phyloP scores from a whole-genome alignment of 495 filamentous ascomycete genomes.

The Articulospora tetracladia region DNA sequence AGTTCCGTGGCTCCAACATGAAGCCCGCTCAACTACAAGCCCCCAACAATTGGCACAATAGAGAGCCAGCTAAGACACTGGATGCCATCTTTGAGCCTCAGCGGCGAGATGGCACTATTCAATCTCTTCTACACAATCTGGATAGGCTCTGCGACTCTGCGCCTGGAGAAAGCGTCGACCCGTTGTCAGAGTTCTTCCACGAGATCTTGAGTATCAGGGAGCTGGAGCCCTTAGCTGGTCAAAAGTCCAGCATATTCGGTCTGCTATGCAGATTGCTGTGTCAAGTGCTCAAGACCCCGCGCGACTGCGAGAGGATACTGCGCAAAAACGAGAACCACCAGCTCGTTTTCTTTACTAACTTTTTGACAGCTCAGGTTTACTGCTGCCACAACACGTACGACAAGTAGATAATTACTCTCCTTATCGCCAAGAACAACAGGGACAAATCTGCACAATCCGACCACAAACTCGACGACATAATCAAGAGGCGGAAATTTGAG shows the following conservation, averaged over 20 bases:
- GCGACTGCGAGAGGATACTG: constrained; percentile 12
- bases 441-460: not conserved
- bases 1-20: not conserved
- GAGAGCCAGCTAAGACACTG: not conserved
- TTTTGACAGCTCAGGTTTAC: constrained; percentile 21
- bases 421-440: not conserved
- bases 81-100: not conserved
- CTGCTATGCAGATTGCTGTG: constrained; percentile 12
- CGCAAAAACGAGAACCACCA: constrained; percentile 3
- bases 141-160: not conserved
- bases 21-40: not conserved
- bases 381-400: constrained; percentile 18
- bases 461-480: constrained; percentile 1
- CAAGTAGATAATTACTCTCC: not conserved
- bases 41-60: not conserved
- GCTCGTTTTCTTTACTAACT: constrained; percentile 25
- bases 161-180: not conserved
- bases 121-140: not conserved
- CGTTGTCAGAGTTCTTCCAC: constrained; percentile 2
- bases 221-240: not conserved
- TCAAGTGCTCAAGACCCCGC: constrained; percentile 15
- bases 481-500: constrained; percentile 8
- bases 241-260: not conserved
- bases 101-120: not conserved
- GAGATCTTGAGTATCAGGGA: constrained; percentile 15